Base-by-base conservation (phyloP, 768 basidiomycete species). In the Suillus subaureus region DNA sequence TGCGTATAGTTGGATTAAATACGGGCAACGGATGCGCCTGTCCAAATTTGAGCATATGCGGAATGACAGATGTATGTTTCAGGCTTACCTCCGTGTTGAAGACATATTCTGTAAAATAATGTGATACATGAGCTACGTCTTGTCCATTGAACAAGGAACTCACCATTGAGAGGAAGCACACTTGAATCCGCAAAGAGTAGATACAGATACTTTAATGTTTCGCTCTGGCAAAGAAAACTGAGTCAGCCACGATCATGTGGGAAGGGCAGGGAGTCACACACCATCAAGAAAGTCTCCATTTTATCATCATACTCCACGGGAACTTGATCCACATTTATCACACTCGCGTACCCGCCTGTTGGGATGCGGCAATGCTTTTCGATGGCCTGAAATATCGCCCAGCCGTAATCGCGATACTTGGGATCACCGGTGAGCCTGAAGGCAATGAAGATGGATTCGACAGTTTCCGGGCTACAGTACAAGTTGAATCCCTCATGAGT, bases 281-380 rank as follows among this genome's bases (percentile, higher is more conserved):
- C 93, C 83, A 97, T 82, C 78, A 96, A 86, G 80, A 96, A 97
- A 15, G 96, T 96, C 79, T 98, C 96, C 96, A 97, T 97, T 75
- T 91, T 90, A 77, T 98, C 94, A 68, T 94, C 90, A 64, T 85
- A 80, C 72, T 81, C 79, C 2, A 81, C 86, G 0, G 90, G 89
- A 12, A 89, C 79, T 66, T 87, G 83, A 75, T 97, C 93, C 12
- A 98, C 96, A 72, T 97, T 93, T 65, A 89, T 76, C 55, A 98
- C 83, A 42, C 87, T 87, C 21, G 92, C 91, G 72, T 92, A 98
- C 11, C 96, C 96, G 23, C 96, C 96, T 0, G 81, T 83, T n/a
- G 83, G 79, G 26, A 95, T 80, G 57, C 84, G 82, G 71, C 93
- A 96, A 73, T 97, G 88, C 73, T 86, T 85, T 71, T 96, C 87